A percentile compares a stretch with the other conserved stretches of the same genome.
These are phyloP conservation scores for Hansenula anomala DNA, from an alignment of 1,139 yeast species.

Conservation along the genomic window DNA sequence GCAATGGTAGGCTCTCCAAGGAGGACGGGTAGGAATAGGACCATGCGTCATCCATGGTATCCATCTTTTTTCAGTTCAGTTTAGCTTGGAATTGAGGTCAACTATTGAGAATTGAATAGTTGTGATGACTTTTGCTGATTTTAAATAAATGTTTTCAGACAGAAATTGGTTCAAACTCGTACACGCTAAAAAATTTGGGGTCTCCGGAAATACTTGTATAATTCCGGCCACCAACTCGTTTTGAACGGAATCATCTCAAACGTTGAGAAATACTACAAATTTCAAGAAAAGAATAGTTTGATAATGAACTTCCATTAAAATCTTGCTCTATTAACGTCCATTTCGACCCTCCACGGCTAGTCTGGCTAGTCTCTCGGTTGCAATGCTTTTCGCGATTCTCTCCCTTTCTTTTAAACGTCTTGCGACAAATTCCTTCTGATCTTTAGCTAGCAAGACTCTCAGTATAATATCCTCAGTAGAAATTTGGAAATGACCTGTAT, in stretches of 20 bases:
- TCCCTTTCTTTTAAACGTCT: slow-evolving; percentile 59
- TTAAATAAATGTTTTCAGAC: too few species aligned
- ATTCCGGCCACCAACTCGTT: too few species aligned
- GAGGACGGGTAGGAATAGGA: slow-evolving; percentile 1
- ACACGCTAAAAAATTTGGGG: background rate
- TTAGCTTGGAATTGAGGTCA: too few species aligned
- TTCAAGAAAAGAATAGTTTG: too few species aligned
- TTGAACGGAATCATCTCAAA: too few species aligned
- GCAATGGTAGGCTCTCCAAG: background rate
- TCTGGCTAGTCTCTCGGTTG: slow-evolving; percentile 46
- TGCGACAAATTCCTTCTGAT: slow-evolving; percentile 43
- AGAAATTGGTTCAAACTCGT: too few species aligned
- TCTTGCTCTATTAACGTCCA: too few species aligned
- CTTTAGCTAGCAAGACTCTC: slow-evolving; percentile 46
- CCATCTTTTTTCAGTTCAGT: background rate
- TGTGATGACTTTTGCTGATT: too few species aligned
- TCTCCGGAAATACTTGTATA: background rate
- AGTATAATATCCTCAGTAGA: slow-evolving; percentile 64
- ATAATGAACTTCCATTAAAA: too few species aligned
- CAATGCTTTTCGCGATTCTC: slow-evolving; percentile 54
- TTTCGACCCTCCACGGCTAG: slow-evolving; percentile 16
- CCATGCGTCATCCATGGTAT: slow-evolving; percentile 2
- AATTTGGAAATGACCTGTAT: slow-evolving; percentile 51
- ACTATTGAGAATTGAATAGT: too few species aligned
- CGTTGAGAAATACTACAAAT: background rate